phyloP scores from a whole-genome alignment of 2,329 filamentous ascomycete genomes.

The Phialemonium atrogriseum region DNA sequence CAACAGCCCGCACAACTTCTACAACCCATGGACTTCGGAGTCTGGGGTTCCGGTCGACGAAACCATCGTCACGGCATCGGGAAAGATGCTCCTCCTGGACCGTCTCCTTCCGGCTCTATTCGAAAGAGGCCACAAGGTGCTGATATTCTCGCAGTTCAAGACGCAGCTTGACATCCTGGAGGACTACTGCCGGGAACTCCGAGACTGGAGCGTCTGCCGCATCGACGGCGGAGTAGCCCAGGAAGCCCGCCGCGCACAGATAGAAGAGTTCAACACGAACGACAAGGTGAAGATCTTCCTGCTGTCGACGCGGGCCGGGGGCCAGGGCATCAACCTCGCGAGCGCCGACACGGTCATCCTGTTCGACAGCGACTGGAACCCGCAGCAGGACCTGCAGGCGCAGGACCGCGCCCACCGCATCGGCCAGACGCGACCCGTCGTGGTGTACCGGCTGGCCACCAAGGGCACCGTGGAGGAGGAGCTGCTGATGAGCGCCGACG shows the following conservation, averaged over 20 bases:
- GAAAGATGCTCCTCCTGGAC: constrained; percentile 94
- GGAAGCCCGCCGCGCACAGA: constrained; percentile 59
- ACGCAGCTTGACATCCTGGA: constrained; percentile 87
- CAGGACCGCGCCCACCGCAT: constrained; percentile 95
- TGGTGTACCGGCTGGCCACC: constrained; percentile 89
- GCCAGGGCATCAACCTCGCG: constrained; percentile 90
- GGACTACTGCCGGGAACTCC: constrained; percentile 73
- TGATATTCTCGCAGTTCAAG: constrained; percentile 96
- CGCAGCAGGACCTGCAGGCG: constrained; percentile 92
- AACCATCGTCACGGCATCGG: constrained; percentile 74
- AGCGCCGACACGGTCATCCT: constrained; percentile 88
- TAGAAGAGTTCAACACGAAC: constrained; percentile 63
- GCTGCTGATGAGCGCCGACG: constrained; percentile 78
- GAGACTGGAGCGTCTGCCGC: constrained; percentile 73
- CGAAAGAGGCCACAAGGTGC: constrained; percentile 69
- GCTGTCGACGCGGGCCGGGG: constrained; percentile 82
- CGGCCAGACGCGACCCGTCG: constrained; percentile 82
- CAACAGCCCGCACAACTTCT: constrained; percentile 94
- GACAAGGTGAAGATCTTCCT: constrained; percentile 68
- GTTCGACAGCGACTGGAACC: constrained; percentile 88
- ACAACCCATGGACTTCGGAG: constrained; percentile 71
- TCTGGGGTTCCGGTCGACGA: constrained; percentile 61
- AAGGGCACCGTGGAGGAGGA: constrained; percentile 88
- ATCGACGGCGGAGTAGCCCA: constrained; percentile 87
- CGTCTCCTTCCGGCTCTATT: constrained; percentile 73